Evolutionary conservation across 23 red algal species (phyloP).

Genomic region (Gracilaria gracilis): DNA sequence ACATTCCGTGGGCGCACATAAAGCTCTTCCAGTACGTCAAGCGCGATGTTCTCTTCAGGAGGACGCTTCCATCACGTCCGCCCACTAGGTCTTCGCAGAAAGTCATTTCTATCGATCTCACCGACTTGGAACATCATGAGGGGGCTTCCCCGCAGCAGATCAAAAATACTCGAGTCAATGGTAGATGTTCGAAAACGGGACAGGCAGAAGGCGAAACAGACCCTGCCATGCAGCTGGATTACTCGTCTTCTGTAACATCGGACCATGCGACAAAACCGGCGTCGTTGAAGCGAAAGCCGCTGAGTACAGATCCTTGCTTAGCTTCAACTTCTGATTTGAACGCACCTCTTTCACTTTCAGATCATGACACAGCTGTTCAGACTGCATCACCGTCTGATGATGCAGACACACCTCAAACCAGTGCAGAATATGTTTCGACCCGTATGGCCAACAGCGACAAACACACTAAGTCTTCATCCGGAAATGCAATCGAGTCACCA

Average conservation of each 20-base stretch:
- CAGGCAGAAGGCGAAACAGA: background rate
- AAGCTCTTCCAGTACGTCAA: constrained; percentile 7
- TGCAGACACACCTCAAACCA: background rate
- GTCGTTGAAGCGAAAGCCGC: background rate
- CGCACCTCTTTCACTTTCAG: background rate
- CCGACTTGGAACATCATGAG: background rate
- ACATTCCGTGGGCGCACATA: constrained; percentile 19
- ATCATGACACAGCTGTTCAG: background rate
- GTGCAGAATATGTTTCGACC: background rate
- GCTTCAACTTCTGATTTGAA: background rate
- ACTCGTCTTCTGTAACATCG: background rate
- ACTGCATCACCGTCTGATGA: background rate
- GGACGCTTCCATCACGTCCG: background rate
- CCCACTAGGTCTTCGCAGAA: background rate
- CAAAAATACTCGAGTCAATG: background rate
- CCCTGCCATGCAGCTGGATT: background rate
- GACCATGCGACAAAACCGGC: background rate
- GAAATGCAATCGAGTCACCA: background rate
- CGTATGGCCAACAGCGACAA: background rate
- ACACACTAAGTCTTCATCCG: background rate
- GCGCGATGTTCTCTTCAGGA: background rate
- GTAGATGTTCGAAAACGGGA: background rate
- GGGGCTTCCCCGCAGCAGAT: background rate
- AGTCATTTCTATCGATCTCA: constrained; percentile 35
- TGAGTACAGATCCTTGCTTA: background rate